Percentiles rank a stretch among this genome's conserved stretches.
Conservation (phyloP, 1,284 basidiomycete genomes). For the Psilocybe mexicana region DNA sequence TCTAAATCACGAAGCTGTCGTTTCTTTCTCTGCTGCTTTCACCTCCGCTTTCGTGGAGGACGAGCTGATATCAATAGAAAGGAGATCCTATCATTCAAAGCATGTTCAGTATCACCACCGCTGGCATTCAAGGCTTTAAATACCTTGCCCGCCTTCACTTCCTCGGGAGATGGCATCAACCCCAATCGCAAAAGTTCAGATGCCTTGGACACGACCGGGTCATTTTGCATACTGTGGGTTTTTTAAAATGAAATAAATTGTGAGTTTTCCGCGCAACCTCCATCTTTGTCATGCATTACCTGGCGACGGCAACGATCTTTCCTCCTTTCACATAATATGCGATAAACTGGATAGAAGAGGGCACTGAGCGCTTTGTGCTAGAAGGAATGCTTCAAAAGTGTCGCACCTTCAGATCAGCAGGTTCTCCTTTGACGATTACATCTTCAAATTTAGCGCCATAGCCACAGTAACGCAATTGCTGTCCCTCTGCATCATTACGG, state of each 20-base stretch:
- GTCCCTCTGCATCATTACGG: constrained; percentile 34
- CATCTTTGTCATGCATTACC: constrained; percentile 34
- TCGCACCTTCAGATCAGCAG: constrained; percentile 75
- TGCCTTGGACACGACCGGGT: constrained; percentile 80
- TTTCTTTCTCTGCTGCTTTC: constrained; percentile 8
- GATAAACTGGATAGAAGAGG: constrained; percentile 57
- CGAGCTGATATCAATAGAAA: constrained; percentile 43
- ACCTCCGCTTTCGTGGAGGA: constrained; percentile 14
- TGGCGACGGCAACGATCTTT: constrained; percentile 81
- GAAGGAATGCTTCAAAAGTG: neutral
- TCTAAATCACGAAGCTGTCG: constrained; percentile 13
- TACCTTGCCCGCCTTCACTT: constrained; percentile 71
- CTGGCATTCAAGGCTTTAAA: neutral
- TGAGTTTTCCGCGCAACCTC: neutral
- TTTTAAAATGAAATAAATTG: neutral
- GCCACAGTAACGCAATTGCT: constrained; percentile 78
- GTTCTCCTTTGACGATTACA: constrained; percentile 76
- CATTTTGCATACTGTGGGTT: constrained; percentile 69
- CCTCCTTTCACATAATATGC: constrained; percentile 84
- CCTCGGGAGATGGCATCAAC: constrained; percentile 79
- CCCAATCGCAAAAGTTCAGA: constrained; percentile 80
- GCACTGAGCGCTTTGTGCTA: neutral
- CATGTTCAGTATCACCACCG: neutral
- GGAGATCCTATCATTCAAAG: constrained; percentile 34
- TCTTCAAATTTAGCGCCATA: constrained; percentile 71